Evolutionary conservation across 768 basidiomycete genomes (phyloP).

Genomic region (Termitomyces sp.): DNA sequence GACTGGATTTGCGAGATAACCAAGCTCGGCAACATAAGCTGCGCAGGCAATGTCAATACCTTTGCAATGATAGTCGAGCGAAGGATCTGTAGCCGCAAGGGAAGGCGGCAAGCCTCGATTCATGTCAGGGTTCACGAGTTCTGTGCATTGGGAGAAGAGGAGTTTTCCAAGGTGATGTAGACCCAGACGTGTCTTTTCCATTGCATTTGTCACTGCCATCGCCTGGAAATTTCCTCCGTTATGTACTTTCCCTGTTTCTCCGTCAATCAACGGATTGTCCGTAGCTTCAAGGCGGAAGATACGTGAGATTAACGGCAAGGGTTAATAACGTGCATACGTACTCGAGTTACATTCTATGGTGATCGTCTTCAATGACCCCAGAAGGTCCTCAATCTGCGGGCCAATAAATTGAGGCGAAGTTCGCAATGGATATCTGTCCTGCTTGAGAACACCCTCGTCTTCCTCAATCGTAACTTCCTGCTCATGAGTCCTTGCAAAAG

Average conservation of each 20-base stretch:
- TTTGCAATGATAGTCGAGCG: conserved; percentile 78
- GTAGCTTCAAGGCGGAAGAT: conserved; percentile 47
- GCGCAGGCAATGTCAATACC: conserved; percentile 83
- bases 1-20: conserved; percentile 78
- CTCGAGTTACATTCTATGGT: conserved; percentile 80
- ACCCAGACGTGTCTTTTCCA: conserved; percentile 80
- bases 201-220: conserved; percentile 77
- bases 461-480: conserved; percentile 68
- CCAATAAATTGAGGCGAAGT: conserved; percentile 84
- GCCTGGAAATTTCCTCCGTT: conserved; percentile 91
- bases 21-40: conserved; percentile 78
- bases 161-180: conserved; percentile 70
- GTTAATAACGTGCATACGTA: conserved; percentile 26
- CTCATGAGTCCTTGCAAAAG: conserved; percentile 62
- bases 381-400: conserved; percentile 78
- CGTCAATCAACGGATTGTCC: conserved; percentile 82
- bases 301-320: neutral
- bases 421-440: conserved; percentile 74
- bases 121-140: conserved; percentile 70
- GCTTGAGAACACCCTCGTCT: conserved; percentile 69
- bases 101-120: conserved; percentile 82
- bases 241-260: conserved; percentile 58
- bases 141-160: conserved; percentile 61
- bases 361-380: conserved; percentile 57
- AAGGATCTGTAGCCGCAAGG: conserved; percentile 74